These are phyloP conservation scores for Podaxis sp. DNA, from an alignment of 768 basidiomycete species.

Conservation along the genomic window DNA sequence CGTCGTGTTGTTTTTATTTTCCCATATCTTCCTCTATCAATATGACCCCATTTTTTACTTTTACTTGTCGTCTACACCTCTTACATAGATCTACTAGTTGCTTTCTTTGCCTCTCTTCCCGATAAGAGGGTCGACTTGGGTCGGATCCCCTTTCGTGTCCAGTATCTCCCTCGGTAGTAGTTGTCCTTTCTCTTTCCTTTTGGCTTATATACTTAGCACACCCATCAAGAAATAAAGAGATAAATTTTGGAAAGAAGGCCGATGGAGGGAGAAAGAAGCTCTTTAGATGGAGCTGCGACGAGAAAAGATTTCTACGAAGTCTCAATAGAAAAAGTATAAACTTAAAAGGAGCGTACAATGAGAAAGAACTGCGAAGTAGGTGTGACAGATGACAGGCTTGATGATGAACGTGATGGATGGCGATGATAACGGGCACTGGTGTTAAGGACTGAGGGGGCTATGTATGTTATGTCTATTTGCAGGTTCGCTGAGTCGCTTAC, in stretches of 20 bases:
- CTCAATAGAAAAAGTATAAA: background rate
- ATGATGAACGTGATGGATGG: background rate
- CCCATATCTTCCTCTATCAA: conserved; percentile 7
- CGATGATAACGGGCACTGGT: background rate
- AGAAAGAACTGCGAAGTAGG: background rate
- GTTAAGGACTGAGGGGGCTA: background rate
- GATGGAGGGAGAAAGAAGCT: background rate
- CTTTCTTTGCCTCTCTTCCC: background rate
- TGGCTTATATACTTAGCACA: conserved; percentile 5
- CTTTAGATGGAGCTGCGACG: background rate
- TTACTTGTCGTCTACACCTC: background rate
- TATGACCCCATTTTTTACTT: conserved; percentile 8
- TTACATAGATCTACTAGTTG: conserved; percentile 9
- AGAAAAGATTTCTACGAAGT: background rate
- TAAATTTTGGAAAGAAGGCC: background rate
- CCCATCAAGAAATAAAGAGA: conserved; percentile 4
- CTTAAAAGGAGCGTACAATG: background rate
- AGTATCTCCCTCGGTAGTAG: background rate
- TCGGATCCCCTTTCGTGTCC: conserved; percentile 2
- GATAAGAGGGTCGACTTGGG: background rate
- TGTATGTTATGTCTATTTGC: background rate
- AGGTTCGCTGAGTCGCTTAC: background rate
- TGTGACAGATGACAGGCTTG: conserved; percentile 1
- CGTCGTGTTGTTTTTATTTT: conserved; percentile 4
- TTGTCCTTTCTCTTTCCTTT: background rate